Conservation (phyloP, 2,329 filamentous ascomycete species). For the Pseudopithomyces chartarum region DNA sequence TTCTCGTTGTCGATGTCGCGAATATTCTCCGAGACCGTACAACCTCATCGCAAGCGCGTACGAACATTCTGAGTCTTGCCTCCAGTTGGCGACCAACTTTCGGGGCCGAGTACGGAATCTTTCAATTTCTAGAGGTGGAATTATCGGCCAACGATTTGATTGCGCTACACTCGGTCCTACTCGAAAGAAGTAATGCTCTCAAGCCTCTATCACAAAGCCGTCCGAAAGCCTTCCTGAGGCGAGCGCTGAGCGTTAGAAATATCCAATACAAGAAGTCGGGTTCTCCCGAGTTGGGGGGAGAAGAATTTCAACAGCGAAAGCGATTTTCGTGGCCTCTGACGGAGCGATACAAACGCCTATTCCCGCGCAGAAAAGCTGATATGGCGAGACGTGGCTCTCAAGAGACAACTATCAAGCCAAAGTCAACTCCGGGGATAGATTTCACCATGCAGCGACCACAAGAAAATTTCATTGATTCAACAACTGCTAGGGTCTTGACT, state of each 20-base stretch:
- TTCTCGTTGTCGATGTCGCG: conserved; percentile 5
- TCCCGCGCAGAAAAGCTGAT: background rate
- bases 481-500: background rate
- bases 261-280: background rate
- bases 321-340: conserved; percentile 6
- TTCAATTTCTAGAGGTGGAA: conserved; percentile 6
- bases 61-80: conserved; percentile 1
- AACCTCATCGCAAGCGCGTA: background rate
- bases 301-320: background rate
- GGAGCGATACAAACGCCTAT: background rate
- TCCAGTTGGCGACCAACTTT: conserved; percentile 5
- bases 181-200: background rate
- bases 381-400: background rate
- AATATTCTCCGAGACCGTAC: conserved; percentile 8
- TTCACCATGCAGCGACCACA: background rate
- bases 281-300: background rate
- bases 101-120: conserved; percentile 6
- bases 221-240: conserved; percentile 3
- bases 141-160: background rate
- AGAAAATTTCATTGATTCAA: background rate
- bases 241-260: conserved; percentile 6
- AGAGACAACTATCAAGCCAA: background rate
- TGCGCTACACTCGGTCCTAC: background rate
- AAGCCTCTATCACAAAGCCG: background rate
- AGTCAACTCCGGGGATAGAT: background rate